phyloP scores from a whole-genome alignment of 768 basidiomycete species.

The Neoboletus subvelutipes region DNA sequence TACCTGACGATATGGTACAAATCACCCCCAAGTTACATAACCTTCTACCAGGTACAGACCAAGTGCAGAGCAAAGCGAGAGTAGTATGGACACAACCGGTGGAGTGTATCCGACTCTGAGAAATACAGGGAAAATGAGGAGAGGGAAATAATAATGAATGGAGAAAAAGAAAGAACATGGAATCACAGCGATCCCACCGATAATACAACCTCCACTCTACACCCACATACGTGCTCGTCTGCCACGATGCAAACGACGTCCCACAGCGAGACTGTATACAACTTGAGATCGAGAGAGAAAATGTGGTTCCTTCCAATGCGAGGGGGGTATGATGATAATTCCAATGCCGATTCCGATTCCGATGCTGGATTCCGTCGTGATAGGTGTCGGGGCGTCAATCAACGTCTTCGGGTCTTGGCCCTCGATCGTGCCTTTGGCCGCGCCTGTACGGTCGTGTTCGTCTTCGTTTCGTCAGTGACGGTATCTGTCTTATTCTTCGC shows the following conservation, averaged over 20 bases:
- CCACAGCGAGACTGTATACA: conserved; percentile 19
- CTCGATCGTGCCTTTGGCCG: conserved; percentile 34
- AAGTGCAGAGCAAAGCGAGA: conserved; percentile 22
- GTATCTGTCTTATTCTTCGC: conserved; percentile 18
- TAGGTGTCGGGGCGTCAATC: conserved; percentile 15
- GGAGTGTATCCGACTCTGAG: conserved; percentile 6
- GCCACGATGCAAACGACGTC: conserved; percentile 3
- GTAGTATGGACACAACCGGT: conserved; percentile 12
- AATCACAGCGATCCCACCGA: conserved; percentile 12
- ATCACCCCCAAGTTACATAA: conserved; percentile 14
- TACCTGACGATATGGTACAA: conserved; percentile 23
- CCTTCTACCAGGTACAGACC: conserved; percentile 21
- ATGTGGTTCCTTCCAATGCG: conserved; percentile 19
- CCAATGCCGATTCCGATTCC: conserved; percentile 16
- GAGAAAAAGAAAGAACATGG: conserved; percentile 2
- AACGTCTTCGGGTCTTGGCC: conserved; percentile 30
- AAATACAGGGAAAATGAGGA: conserved; percentile 17
- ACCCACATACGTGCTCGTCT: conserved; percentile 8
- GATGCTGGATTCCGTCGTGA: conserved; percentile 15
- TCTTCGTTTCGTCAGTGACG: conserved; percentile 15
- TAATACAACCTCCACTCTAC: conserved; percentile 22
- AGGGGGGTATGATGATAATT: conserved; percentile 23
- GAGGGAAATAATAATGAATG: conserved; percentile 1
- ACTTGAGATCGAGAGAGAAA: conserved; percentile 23
- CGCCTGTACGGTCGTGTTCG: conserved; percentile 22